phyloP scores from a whole-genome alignment of 169 alveolate genomes.

The Cryptosporidium tyzzeri region DNA sequence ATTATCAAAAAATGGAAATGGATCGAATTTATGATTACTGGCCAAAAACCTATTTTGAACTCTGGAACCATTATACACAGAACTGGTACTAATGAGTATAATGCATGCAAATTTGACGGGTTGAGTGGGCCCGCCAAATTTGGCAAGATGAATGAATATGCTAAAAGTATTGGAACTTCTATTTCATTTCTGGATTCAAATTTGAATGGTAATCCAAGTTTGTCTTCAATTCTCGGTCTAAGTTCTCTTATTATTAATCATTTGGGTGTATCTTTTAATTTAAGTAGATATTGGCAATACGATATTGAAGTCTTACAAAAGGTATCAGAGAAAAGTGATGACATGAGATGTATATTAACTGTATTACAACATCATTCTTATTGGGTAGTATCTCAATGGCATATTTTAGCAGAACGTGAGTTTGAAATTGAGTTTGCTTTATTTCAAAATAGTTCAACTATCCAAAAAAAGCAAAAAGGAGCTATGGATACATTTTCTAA shows the following conservation, averaged over 20 bases:
- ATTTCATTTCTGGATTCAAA: constrained; percentile 1
- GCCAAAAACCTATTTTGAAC: constrained; percentile 21
- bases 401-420: constrained; percentile 67
- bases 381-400: constrained; percentile 72
- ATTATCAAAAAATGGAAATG: constrained; percentile 72
- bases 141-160: not conserved
- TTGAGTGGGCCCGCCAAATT: not conserved
- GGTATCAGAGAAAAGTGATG: constrained; percentile 36
- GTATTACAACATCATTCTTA: constrained; percentile 72
- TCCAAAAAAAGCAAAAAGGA: not conserved
- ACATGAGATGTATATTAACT: constrained; percentile 36
- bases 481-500: not conserved
- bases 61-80: constrained; percentile 38
- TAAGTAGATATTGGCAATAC: constrained; percentile 58
- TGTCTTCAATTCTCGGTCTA: not conserved
- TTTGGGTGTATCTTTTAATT: constrained; percentile 15
- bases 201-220: no score
- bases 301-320: constrained; percentile 46
- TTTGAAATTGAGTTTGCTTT: constrained; percentile 68
- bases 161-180: not conserved
- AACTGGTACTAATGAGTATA: not conserved
- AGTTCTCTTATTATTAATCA: not conserved
- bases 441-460: constrained; percentile 20
- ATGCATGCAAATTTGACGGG: constrained; percentile 23
- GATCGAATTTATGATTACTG: constrained; percentile 58